A percentile compares a stretch with the other conserved stretches of the same genome.
Evolutionary conservation across 805 yeast genomes (phyloP).

Genomic region (Zygoascus tannicola): DNA sequence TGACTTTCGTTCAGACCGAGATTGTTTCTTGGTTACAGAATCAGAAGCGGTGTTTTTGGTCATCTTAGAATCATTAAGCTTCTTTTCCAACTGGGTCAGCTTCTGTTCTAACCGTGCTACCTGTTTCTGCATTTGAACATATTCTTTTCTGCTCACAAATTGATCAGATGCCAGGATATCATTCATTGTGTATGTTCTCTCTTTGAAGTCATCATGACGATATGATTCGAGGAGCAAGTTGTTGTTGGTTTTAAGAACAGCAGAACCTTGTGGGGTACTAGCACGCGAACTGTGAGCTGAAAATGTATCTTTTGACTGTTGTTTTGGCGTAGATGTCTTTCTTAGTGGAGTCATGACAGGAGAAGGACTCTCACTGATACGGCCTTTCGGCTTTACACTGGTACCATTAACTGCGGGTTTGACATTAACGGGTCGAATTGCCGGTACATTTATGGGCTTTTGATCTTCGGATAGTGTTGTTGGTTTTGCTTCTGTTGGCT

Average conservation of each 20-base stretch:
- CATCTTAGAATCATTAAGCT: background rate
- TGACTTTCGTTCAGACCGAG: background rate
- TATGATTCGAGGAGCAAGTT: conserved; percentile 9
- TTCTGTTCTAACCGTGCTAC: conserved; percentile 8
- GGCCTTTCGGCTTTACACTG: too few relatives aligned
- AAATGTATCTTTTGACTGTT: too few relatives aligned
- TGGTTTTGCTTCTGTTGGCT: too few relatives aligned
- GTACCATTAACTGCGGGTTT: too few relatives aligned
- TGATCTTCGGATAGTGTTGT: too few relatives aligned
- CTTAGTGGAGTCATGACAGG: too few relatives aligned
- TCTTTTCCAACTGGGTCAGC: conserved; percentile 3
- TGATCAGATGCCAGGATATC: conserved; percentile 11
- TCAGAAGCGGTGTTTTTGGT: background rate
- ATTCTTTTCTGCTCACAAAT: conserved; percentile 12
- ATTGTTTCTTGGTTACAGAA: background rate
- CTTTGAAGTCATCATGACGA: conserved; percentile 8
- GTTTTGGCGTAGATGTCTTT: too few relatives aligned
- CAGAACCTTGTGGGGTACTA: too few relatives aligned
- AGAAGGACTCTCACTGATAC: too few relatives aligned
- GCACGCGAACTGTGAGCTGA: too few relatives aligned
- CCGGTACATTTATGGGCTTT: too few relatives aligned
- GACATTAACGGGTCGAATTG: too few relatives aligned
- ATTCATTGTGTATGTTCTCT: conserved; percentile 7
- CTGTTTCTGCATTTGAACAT: conserved; percentile 6
- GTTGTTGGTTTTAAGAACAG: background rate